Evolutionary conservation across 306 rosid species (phyloP), one percentile per base, ranked within the genome.

Genomic region (Oxytropis ochrocephala): DNA sequence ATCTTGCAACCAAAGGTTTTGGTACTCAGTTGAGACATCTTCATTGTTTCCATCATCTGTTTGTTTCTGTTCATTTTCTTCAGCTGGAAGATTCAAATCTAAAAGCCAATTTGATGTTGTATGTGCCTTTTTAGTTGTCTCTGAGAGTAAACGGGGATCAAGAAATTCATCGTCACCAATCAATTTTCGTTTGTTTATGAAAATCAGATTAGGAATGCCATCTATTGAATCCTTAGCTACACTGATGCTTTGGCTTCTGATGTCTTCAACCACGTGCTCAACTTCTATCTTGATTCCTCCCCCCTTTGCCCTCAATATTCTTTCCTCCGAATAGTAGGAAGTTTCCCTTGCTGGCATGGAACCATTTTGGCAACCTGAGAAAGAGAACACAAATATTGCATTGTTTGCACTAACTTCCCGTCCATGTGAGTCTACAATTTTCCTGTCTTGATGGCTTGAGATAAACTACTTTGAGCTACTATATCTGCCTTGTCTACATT

Each of bases 61-160:
- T 30, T 79, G 82, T 32, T 73, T 81, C 44, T 48, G 64, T 54
- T 77, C 87, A 33, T 64, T 78, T 27, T 86, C 91, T 74, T 85
- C 91, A 2, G 97, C 97, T 12, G 99, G 97, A 62, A 86, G 91
- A 81, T 94, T 94, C 82, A 94, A 88, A 80, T 94, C 97, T 70
- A 91, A 82, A 62, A 43, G 70, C 78, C 83, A 69, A 17, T 63
- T 82, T 16, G 92, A 84, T 16, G 74, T 36, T 48, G 71, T 91
- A 61, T 87, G 83, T 24, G 92, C 86, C 80, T 96, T 84, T 86
- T 88, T 91, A 24, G 80, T 61, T 8, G 43, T 70, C 16, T 85
- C 94, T 12, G 90, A 70, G 82, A 27, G 81, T 65, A 67, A 62
- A 33, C 77, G 80, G 12, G 60, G 88, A 69, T 75, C 68, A 46